phyloP scores from a whole-genome alignment of 1,284 basidiomycete genomes.

The Sporisorium sorghi region DNA sequence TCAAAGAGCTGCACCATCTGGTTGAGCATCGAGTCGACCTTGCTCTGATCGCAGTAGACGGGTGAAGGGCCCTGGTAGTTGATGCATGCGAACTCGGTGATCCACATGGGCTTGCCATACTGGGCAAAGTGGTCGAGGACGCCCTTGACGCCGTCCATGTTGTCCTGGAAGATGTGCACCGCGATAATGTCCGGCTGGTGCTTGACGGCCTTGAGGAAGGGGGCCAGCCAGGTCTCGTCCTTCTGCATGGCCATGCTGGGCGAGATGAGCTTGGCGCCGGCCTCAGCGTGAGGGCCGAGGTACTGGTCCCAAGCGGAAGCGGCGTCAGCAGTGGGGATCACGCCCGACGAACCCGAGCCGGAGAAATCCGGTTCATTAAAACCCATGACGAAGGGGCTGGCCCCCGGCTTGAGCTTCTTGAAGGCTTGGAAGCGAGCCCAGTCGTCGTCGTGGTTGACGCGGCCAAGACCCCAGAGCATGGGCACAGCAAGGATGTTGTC shows the following conservation, averaged over 20 bases:
- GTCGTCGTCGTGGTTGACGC: conserved; percentile 52
- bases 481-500: conserved; percentile 38
- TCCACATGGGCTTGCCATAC: conserved; percentile 57
- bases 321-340: conserved; percentile 30
- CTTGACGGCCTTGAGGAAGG: conserved; percentile 51
- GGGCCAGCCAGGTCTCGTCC: conserved; percentile 50
- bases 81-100: conserved; percentile 57
- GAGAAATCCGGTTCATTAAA: conserved; percentile 58
- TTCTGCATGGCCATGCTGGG: conserved; percentile 58
- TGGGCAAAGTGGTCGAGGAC: conserved; percentile 55
- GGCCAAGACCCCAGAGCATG: conserved; percentile 60
- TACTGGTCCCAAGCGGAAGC: conserved; percentile 55
- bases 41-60: conserved; percentile 44
- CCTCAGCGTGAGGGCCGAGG: conserved; percentile 46
- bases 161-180: conserved; percentile 64
- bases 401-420: conserved; percentile 49
- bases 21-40: conserved; percentile 44
- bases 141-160: conserved; percentile 48
- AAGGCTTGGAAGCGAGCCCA: conserved; percentile 48
- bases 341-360: conserved; percentile 53
- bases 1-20: conserved; percentile 55
- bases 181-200: conserved; percentile 57
- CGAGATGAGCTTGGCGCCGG: conserved; percentile 55
- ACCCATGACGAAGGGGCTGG: conserved; percentile 46
- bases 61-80: conserved; percentile 53